Percentiles rank a stretch among this genome's conserved stretches.
phyloP scores from a whole-genome alignment of 2,329 filamentous ascomycete genomes.

The Scedosporium apiospermum region DNA sequence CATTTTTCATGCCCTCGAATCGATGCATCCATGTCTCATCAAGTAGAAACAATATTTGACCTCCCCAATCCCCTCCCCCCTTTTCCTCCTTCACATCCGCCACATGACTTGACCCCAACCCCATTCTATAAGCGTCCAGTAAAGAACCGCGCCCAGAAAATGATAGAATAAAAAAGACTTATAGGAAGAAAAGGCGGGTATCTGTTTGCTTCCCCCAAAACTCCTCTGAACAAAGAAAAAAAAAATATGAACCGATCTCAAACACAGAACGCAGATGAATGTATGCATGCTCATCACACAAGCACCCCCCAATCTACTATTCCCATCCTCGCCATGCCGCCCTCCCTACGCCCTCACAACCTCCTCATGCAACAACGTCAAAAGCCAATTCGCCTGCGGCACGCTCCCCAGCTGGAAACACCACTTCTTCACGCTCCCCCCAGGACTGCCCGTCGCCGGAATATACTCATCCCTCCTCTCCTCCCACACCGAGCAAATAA shows the following conservation, averaged over 20 bases:
- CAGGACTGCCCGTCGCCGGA: constrained; percentile 39
- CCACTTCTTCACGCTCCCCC: constrained; percentile 52
- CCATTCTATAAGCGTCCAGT: not conserved
- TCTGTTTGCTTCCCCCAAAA: too few relatives aligned
- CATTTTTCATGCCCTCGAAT: too few relatives aligned
- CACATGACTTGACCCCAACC: not conserved
- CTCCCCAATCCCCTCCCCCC: not conserved
- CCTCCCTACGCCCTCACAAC: constrained; percentile 28
- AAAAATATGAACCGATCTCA: too few relatives aligned
- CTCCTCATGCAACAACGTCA: constrained; percentile 47
- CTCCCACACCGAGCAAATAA: constrained; percentile 84
- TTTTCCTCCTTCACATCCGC: not conserved
- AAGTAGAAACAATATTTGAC: too few relatives aligned
- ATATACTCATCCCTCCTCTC: constrained; percentile 54
- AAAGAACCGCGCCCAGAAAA: too few relatives aligned
- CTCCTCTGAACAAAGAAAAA: too few relatives aligned
- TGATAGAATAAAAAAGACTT: too few relatives aligned
- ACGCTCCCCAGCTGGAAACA: constrained; percentile 50
- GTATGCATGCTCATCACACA: too few relatives aligned
- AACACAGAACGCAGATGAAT: too few relatives aligned
- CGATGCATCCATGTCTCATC: too few relatives aligned
- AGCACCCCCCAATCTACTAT: too few relatives aligned
- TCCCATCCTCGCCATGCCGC: not conserved
- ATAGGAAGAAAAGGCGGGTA: too few relatives aligned
- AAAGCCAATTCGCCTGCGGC: constrained; percentile 45